A percentile compares a stretch with the other conserved stretches of the same genome.
Conservation (phyloP, 495 filamentous ascomycete species). For the Penicillium verhagenii region DNA sequence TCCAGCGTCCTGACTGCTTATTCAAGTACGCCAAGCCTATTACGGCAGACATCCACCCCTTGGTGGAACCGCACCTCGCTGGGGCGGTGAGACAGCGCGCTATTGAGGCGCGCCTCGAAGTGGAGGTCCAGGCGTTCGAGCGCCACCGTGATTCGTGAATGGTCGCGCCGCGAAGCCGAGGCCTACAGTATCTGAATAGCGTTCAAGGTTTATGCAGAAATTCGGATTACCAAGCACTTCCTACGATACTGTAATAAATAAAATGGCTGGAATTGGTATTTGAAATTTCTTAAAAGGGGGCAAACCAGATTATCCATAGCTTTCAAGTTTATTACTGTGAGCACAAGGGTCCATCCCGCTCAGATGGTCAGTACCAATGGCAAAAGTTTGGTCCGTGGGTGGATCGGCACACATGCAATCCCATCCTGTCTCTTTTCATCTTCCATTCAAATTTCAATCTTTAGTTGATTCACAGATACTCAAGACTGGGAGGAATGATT, state of each 20-base stretch:
- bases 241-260: neutral
- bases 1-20: neutral
- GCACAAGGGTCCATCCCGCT: too few relatives aligned
- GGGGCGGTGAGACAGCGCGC: slow-evolving; percentile 3
- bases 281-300: neutral
- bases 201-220: neutral
- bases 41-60: slow-evolving; percentile 3
- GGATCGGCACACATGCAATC: too few relatives aligned
- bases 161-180: slow-evolving; percentile 6
- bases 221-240: neutral
- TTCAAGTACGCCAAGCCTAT: neutral
- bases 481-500: too few relatives aligned
- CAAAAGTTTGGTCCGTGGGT: too few relatives aligned
- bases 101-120: slow-evolving; percentile 10
- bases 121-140: slow-evolving; percentile 7
- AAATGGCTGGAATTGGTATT: neutral
- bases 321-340: too few relatives aligned
- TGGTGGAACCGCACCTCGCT: slow-evolving; percentile 1
- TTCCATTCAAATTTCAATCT: too few relatives aligned
- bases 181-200: neutral
- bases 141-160: slow-evolving; percentile 2
- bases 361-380: too few relatives aligned
- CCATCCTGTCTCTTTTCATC: too few relatives aligned
- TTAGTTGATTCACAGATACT: too few relatives aligned
- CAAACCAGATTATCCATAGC: neutral